phyloP scores from a whole-genome alignment of 331 rosid species.

The Malus hybrid region DNA sequence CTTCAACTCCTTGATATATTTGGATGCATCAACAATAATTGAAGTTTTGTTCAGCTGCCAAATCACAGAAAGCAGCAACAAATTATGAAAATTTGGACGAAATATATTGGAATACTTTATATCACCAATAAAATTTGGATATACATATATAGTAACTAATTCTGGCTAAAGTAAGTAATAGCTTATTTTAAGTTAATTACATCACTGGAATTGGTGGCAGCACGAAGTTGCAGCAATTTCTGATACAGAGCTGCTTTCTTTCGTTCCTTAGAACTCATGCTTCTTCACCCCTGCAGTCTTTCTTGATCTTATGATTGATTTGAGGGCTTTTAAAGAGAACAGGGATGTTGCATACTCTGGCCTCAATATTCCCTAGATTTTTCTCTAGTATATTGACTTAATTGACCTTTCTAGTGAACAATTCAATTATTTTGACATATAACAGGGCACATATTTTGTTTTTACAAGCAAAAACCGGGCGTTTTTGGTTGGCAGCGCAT shows the following conservation, averaged over 20 bases:
- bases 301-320: background rate
- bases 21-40: conserved; percentile 62
- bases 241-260: conserved; percentile 38
- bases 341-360: conserved; percentile 2
- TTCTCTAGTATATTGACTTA: conserved; percentile 17
- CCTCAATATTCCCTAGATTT: conserved; percentile 20
- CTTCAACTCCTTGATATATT: conserved; percentile 58
- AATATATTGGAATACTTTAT: background rate
- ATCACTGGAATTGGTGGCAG: conserved; percentile 60
- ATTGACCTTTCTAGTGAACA: conserved; percentile 4
- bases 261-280: conserved; percentile 46
- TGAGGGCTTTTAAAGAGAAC: background rate
- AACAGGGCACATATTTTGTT: no score
- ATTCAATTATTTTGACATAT: no score
- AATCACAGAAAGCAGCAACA: background rate
- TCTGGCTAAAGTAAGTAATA: background rate
- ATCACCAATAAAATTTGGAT: background rate
- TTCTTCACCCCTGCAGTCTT: conserved; percentile 13
- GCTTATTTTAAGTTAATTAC: conserved; percentile 28
- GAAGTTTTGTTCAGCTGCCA: conserved; percentile 53
- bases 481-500: no score
- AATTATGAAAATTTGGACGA: background rate
- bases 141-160: background rate
- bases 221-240: conserved; percentile 46
- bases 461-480: no score